Evolutionary conservation across 148 eudicot species (phyloP), one percentile per base, ranked within the genome.

Genomic region (Rhododendron kiyosumense): DNA sequence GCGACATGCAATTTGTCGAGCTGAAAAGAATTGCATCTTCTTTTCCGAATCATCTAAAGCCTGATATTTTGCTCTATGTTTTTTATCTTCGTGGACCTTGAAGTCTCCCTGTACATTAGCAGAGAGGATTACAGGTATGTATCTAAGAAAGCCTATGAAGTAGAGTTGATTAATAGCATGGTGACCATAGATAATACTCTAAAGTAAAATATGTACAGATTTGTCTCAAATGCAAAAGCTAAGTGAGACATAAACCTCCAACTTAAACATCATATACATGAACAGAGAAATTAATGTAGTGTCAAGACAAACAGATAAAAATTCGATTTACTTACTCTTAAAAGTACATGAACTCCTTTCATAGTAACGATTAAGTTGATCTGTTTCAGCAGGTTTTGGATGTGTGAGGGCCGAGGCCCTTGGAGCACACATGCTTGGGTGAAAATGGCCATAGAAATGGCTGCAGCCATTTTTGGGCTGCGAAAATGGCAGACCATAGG

Each of bases 1-100:
- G 85, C 99, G 98, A 85, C 99, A 97, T 49, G 99, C 99, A 84
- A 97, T 90, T 86, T 97, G 99, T 36, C 98, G 94, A 63, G 99
- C 96, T 79, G 98, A 85, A 88, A 91, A 97, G 86, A 97, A 97
- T 49, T 93, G 98, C 85, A 94, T 88, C 92, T 97, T 97, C 90
- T 90, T 84, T 82, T 94, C 95, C 24, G 98, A 90, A 77, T 87
- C 94, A 80, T 84, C 85, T 83, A 97, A 87, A 52, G 93, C 89
- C 83, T 86, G 79, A 90, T 95, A 97, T 65, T 94, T 92, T 71
- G 98, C 96, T 87, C 99, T 90, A 86, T 97, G 99, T 87, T 95
- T 97, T 89, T 92, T 94, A 86, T 97, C 98, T 89, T 97, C 99
- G 20, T 89, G 86, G 46, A 89, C 85, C 89, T 92, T 97, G 51